Evolutionary conservation across 768 basidiomycete species (phyloP).

Genomic region (Russula lepida): DNA sequence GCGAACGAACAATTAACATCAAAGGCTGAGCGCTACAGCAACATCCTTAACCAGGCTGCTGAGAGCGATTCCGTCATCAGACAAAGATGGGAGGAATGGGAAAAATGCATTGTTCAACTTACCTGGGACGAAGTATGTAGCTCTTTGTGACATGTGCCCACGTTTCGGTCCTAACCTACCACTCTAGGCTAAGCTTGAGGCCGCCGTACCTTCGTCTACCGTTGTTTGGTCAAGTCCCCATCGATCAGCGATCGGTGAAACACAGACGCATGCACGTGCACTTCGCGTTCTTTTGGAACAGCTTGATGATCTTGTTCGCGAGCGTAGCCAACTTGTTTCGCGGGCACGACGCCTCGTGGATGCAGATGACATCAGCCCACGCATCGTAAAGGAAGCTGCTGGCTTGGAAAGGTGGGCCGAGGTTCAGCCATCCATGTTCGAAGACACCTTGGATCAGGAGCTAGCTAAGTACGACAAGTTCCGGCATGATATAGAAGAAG

Average conservation of each 20-base stretch:
- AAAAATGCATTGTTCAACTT: conserved; percentile 57
- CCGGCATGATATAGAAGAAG: conserved; percentile 43
- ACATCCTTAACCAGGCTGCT: conserved; percentile 61
- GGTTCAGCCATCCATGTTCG: conserved; percentile 80
- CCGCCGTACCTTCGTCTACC: conserved; percentile 55
- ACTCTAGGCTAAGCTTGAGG: conserved; percentile 53
- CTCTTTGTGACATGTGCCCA: neutral
- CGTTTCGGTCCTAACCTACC: neutral
- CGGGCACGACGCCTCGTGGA: conserved; percentile 54
- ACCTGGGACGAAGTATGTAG: conserved; percentile 51
- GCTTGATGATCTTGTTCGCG: conserved; percentile 60
- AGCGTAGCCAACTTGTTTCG: conserved; percentile 52
- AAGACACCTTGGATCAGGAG: conserved; percentile 70
- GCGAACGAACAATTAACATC: conserved; percentile 67
- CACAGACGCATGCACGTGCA: conserved; percentile 55
- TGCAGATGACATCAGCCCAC: conserved; percentile 64
- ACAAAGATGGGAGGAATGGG: conserved; percentile 87
- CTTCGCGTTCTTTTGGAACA: conserved; percentile 70
- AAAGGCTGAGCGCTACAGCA: conserved; percentile 63
- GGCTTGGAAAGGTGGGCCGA: conserved; percentile 60
- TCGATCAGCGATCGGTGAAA: conserved; percentile 24
- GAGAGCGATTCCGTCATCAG: conserved; percentile 71
- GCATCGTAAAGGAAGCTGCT: conserved; percentile 57
- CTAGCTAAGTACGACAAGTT: conserved; percentile 76
- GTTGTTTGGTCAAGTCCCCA: conserved; percentile 6